A percentile compares a stretch with the other conserved stretches of the same genome.
phyloP scores from a whole-genome alignment of 1,139 yeast genomes.

The Saccharomyces pastorianus region DNA sequence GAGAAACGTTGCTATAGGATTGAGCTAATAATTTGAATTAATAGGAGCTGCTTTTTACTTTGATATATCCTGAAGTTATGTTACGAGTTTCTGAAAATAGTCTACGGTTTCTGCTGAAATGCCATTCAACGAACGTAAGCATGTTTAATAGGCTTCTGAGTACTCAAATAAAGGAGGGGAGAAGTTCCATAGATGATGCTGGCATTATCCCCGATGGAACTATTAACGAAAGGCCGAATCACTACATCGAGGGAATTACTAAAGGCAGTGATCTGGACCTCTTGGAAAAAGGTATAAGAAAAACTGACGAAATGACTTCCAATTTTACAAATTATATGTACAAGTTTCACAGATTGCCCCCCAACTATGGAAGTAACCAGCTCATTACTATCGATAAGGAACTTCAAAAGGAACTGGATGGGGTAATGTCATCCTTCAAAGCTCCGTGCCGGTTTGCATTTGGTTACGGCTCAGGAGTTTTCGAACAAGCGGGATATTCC shows the following conservation, averaged over 20 bases:
- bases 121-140: background rate
- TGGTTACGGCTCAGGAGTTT: constrained; percentile 95
- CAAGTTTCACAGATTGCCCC: constrained; percentile 44
- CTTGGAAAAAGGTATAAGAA: constrained; percentile 32
- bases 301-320: constrained; percentile 31
- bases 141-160: background rate
- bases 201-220: background rate
- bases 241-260: background rate
- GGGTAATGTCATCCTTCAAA: constrained; percentile 45
- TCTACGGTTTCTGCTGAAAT: background rate
- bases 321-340: constrained; percentile 36
- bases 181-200: background rate
- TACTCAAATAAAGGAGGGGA: background rate
- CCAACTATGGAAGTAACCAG: constrained; percentile 53
- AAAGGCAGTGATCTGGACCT: constrained; percentile 20
- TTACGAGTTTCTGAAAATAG: background rate
- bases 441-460: constrained; percentile 70
- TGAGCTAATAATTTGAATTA: background rate
- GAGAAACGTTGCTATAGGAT: background rate
- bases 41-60: background rate
- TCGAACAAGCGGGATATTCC: constrained; percentile 59
- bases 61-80: background rate
- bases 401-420: constrained; percentile 40
- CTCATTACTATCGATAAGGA: constrained; percentile 41
- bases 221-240: background rate